Evolutionary conservation across 768 basidiomycete species (phyloP).

Genomic region (Boletus fagicola): DNA sequence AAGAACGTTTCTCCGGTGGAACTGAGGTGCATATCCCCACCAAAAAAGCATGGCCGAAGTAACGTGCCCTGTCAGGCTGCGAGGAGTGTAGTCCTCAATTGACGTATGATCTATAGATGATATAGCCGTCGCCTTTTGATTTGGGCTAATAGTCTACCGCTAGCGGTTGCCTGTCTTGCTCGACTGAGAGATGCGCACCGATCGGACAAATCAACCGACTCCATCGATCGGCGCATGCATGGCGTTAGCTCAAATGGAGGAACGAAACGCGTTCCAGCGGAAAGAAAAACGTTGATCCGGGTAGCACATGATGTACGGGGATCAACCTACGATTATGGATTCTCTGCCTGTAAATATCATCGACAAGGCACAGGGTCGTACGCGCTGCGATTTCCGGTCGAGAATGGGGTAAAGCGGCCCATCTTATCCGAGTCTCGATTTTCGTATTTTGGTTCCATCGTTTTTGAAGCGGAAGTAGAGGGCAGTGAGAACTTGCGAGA

Average conservation of each 20-base stretch:
- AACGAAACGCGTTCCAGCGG: not conserved
- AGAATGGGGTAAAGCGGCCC: not conserved
- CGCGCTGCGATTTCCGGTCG: not conserved
- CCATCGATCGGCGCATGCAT: not conserved
- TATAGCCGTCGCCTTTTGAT: not conserved
- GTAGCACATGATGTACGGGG: not conserved
- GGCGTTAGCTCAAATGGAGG: not conserved
- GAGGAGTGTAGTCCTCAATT: not conserved
- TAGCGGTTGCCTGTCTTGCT: not conserved
- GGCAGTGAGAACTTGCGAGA: not conserved
- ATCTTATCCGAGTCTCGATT: not conserved
- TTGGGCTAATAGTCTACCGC: not conserved
- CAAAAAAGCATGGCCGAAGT: not conserved
- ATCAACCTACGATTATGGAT: not conserved
- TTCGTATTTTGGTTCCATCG: not conserved
- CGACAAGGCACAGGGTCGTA: not conserved
- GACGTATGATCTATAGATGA: not conserved
- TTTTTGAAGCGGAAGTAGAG: not conserved
- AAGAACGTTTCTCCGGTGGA: not conserved
- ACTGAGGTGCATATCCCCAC: not conserved
- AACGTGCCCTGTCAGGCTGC: not conserved
- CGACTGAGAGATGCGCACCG: not conserved
- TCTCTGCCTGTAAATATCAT: not conserved
- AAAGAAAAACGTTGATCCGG: not conserved
- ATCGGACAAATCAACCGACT: not conserved